These are phyloP conservation scores for Setomelanomma holmii DNA, from an alignment of 2,329 filamentous ascomycete species.

Conservation along the genomic window DNA sequence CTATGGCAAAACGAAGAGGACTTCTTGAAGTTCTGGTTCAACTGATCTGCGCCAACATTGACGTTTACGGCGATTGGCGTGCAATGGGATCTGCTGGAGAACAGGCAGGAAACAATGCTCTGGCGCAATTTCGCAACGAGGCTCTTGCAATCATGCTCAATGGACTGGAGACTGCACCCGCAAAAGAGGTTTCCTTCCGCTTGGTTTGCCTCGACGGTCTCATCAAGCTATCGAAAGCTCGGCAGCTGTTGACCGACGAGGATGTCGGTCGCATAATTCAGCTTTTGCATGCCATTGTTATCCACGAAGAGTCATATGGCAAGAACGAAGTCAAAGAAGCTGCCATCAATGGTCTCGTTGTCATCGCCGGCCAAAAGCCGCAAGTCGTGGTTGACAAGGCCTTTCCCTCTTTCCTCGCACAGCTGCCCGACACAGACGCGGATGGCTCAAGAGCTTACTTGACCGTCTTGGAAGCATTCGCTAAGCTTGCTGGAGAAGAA, in stretches of 20 bases:
- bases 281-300: constrained; percentile 66
- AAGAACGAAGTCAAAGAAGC: constrained; percentile 65
- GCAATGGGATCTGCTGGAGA: constrained; percentile 48
- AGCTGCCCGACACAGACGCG: constrained; percentile 65
- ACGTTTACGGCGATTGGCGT: constrained; percentile 64
- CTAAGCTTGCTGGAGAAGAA: constrained; percentile 68
- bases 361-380: constrained; percentile 68
- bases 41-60: constrained; percentile 64
- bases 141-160: constrained; percentile 52
- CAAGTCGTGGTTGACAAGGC: constrained; percentile 69
- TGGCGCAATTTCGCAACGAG: constrained; percentile 51
- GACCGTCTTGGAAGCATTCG: constrained; percentile 68
- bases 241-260: constrained; percentile 51
- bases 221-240: constrained; percentile 51
- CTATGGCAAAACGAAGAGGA: constrained; percentile 67
- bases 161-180: constrained; percentile 53
- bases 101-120: constrained; percentile 41
- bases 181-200: constrained; percentile 59
- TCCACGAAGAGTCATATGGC: constrained; percentile 64
- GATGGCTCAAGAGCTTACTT: constrained; percentile 57
- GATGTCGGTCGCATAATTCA: constrained; percentile 61
- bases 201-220: constrained; percentile 55
- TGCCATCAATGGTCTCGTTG: constrained; percentile 65
- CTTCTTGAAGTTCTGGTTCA: constrained; percentile 67
- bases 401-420: constrained; percentile 70